These are phyloP conservation scores for Mrakia blollopis DNA, from an alignment of 768 basidiomycete species.

Conservation along the genomic window DNA sequence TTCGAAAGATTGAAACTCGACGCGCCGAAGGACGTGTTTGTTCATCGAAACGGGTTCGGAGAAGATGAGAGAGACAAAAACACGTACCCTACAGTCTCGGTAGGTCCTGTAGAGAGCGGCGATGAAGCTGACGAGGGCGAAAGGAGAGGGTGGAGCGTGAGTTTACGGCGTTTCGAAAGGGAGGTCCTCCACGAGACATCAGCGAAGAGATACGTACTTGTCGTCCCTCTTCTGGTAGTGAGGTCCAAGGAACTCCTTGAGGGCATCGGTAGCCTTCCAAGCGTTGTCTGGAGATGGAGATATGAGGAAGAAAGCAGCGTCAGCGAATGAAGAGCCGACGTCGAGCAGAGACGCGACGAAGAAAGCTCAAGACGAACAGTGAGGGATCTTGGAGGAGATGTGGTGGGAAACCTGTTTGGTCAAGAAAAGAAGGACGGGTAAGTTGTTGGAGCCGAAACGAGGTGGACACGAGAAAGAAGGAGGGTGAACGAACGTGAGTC, in stretches of 20 bases:
- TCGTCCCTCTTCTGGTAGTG: slow-evolving; percentile 45
- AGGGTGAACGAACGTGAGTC: slow-evolving; percentile 59
- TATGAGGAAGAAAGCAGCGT: no score
- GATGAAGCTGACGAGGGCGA: slow-evolving; percentile 32
- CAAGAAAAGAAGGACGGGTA: no score
- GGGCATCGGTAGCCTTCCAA: slow-evolving; percentile 84
- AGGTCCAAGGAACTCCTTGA: slow-evolving; percentile 68
- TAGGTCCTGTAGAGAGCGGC: slow-evolving; percentile 62
- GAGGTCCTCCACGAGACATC: slow-evolving; percentile 49
- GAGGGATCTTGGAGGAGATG: slow-evolving; percentile 90
- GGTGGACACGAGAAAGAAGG: no score
- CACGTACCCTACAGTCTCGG: slow-evolving; percentile 61
- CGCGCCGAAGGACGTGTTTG: background rate
- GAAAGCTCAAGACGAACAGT: slow-evolving; percentile 48
- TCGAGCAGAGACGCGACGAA: no score
- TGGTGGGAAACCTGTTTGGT: slow-evolving; percentile 57
- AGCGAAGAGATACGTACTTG: slow-evolving; percentile 50
- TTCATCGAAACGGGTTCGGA: no score
- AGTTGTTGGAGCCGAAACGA: no score
- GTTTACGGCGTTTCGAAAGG: background rate
- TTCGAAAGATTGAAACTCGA: background rate
- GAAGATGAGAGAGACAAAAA: background rate
- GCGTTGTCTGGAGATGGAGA: slow-evolving; percentile 40
- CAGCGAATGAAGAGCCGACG: no score
- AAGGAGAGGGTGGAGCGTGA: background rate